These are phyloP conservation scores for Zasmidium cellare DNA, from an alignment of 2,329 filamentous ascomycete species.

Conservation along the genomic window DNA sequence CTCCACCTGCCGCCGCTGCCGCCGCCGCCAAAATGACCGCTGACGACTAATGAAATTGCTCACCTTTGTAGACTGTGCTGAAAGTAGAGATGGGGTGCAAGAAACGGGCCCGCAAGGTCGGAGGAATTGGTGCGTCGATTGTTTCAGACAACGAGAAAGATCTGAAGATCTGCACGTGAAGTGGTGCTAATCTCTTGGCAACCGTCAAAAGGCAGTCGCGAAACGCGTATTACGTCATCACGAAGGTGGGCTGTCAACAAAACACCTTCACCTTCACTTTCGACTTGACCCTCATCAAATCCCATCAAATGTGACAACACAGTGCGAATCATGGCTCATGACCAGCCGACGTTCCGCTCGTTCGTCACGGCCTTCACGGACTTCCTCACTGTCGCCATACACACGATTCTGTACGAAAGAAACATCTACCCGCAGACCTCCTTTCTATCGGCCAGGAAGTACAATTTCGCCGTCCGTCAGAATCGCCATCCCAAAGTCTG, in stretches of 20 bases:
- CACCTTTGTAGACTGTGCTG: neutral
- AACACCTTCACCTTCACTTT: neutral
- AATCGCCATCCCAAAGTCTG: slow-evolving; percentile 84
- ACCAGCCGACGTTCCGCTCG: slow-evolving; percentile 45
- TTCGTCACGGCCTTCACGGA: slow-evolving; percentile 71
- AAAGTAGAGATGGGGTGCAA: neutral
- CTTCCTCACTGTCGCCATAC: slow-evolving; percentile 79
- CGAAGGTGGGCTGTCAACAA: neutral
- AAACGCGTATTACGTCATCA: neutral
- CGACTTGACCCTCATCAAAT: neutral
- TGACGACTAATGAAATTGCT: neutral
- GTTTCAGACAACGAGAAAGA: neutral
- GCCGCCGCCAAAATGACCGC: neutral
- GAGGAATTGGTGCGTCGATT: neutral
- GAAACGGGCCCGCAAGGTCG: neutral
- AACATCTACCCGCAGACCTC: slow-evolving; percentile 73
- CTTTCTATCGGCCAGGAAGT: slow-evolving; percentile 77
- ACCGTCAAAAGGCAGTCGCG: neutral
- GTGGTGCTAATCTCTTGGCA: neutral
- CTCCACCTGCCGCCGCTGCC: neutral
- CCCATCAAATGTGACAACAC: neutral
- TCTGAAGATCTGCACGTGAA: neutral
- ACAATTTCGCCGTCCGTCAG: slow-evolving; percentile 82
- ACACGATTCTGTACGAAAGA: slow-evolving; percentile 84
- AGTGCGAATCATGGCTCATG: slow-evolving; percentile 20